Percentiles rank a stretch among this genome's conserved stretches.
Conservation (phyloP, 129 eudicot species). For the Flaveria robusta region DNA sequence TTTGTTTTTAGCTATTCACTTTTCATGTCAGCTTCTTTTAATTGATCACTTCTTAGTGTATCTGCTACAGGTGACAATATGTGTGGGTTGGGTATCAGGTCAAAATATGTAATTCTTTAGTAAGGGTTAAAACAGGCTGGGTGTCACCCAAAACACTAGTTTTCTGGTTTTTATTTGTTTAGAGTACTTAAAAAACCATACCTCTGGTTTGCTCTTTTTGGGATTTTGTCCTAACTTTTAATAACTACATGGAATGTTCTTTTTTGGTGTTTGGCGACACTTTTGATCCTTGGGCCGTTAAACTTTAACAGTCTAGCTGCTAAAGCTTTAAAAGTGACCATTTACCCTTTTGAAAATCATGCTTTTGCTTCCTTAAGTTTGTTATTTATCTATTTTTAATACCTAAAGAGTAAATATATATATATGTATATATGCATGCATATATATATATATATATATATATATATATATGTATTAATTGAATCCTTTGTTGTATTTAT, state of each 20-base stretch:
- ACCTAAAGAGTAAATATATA: neutral
- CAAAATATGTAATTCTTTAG: slow-evolving; percentile 4
- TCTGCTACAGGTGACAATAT: neutral
- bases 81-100: neutral
- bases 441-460: no score
- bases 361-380: neutral
- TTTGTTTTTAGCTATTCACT: neutral
- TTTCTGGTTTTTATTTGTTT: neutral
- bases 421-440: no score
- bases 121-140: neutral
- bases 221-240: neutral
- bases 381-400: neutral
- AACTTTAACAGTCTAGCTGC: neutral
- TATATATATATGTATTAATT: neutral
- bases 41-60: neutral
- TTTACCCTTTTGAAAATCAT: neutral
- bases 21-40: neutral
- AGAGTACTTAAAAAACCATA: neutral
- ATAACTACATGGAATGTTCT: neutral
- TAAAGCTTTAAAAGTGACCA: neutral
- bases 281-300: neutral
- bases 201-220: neutral
- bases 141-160: neutral
- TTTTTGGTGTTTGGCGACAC: neutral
- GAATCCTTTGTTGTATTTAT: neutral